Base-by-base conservation (phyloP, 75 land plant species). In the Isoetes taiwanensis region DNA sequence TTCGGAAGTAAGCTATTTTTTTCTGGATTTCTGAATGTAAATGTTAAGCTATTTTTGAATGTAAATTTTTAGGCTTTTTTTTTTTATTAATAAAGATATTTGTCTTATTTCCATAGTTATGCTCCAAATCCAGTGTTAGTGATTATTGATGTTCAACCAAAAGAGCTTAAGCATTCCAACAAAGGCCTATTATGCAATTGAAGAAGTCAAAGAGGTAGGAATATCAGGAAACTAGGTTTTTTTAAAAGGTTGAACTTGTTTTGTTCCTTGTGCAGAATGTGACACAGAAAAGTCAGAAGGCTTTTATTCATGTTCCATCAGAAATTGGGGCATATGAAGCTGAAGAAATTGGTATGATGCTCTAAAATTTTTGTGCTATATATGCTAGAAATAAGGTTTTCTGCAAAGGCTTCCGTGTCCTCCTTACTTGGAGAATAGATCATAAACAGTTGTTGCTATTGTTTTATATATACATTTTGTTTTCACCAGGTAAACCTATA, bases 281-380 rank as follows among this genome's bases (percentile, higher is more conserved):
- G 14, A 91, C 97, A 14, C 95, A 91, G 62, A 91, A 91, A 70
- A 83, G 88, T 61, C 88, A 91, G 53, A 91, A 87, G 64, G 81
- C 79, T 3, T 91, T 91, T 81, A 94, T 83, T 1, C 97, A 91
- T 57, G 97, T 87, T 54, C 77, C 80, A 17, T 91, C 97, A 27
- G 97, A 86, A 67, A 91, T 91, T 72, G 94, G 89, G 52, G 97
- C 97, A 34, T 91, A 91, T 68, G 97, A 91, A 62, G 97, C 90
- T 56, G 97, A 91, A 64, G 97, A 91, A 72, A 91, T 91, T 32
- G 97, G 97, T 91, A 75, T 35, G 77, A 16, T 32, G 0, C 62
- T 31, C 29, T 54, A 30, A n/a, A n/a, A n/a, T n/a, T n/a, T n/a
- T n/a, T n/a, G n/a, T n/a, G n/a, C n/a, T n/a, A n/a, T n/a, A n/a